Percentiles rank a stretch among this genome's conserved stretches.
Evolutionary conservation across 805 yeast genomes (phyloP).

Genomic region (Kodamaea lidongshanica): DNA sequence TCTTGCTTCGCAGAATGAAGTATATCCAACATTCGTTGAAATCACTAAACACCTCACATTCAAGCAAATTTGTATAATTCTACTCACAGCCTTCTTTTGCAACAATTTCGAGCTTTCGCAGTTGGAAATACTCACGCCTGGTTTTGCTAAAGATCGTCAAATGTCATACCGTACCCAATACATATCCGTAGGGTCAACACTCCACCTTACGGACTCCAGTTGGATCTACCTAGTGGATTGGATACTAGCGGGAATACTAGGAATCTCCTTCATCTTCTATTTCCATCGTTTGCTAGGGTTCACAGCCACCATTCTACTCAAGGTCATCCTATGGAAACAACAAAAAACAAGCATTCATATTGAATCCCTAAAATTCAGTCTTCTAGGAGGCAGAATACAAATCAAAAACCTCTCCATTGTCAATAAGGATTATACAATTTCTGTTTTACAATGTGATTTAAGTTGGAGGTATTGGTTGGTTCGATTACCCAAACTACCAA

Average conservation of each 20-base stretch:
- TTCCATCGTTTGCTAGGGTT: constrained; percentile 68
- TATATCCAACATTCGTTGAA: no score
- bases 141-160: no score
- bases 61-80: no score
- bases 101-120: no score
- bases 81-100: no score
- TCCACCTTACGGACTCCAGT: constrained; percentile 21
- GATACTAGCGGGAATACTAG: constrained; percentile 59
- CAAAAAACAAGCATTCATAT: constrained; percentile 53
- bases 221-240: constrained; percentile 82
- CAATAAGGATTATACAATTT: constrained; percentile 66
- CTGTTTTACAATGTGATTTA: constrained; percentile 63
- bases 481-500: constrained; percentile 36
- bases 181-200: constrained; percentile 19
- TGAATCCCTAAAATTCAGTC: constrained; percentile 69
- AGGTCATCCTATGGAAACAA: constrained; percentile 59
- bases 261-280: constrained; percentile 64
- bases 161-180: constrained; percentile 25
- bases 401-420: constrained; percentile 70
- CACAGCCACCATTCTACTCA: constrained; percentile 44
- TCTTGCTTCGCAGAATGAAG: no score
- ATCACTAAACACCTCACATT: no score
- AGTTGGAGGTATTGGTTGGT: constrained; percentile 91
- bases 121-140: no score
- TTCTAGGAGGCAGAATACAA: constrained; percentile 76